Percentiles rank a stretch among this genome's conserved stretches.
phyloP scores from a whole-genome alignment of 495 filamentous ascomycete species.

The Aspergillus affinis region DNA sequence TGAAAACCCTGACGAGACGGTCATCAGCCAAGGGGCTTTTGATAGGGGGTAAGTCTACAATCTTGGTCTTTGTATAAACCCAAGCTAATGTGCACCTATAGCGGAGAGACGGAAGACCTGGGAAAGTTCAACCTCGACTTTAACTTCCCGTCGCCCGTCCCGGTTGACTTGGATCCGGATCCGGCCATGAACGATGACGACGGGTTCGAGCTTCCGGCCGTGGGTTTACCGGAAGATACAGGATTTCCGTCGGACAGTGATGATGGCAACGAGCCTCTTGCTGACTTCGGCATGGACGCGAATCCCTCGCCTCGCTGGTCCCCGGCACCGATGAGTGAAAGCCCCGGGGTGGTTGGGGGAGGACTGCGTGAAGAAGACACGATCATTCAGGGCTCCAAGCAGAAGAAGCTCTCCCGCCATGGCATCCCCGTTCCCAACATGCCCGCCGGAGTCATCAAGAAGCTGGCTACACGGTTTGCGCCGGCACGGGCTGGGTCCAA shows the following conservation, averaged over 20 bases:
- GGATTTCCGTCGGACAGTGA: slow-evolving; percentile 25
- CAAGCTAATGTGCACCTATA: slow-evolving; percentile 32
- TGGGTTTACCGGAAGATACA: slow-evolving; percentile 32
- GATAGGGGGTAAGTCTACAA: slow-evolving; percentile 39
- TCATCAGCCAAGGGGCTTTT: slow-evolving; percentile 39
- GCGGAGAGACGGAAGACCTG: slow-evolving; percentile 49
- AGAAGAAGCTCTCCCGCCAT: slow-evolving; percentile 64
- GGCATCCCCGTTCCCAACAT: slow-evolving; percentile 76
- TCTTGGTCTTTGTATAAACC: slow-evolving; percentile 14
- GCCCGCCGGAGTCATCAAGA: slow-evolving; percentile 67
- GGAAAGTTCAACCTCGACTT: slow-evolving; percentile 45
- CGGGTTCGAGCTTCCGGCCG: slow-evolving; percentile 37
- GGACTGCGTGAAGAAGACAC: slow-evolving; percentile 41
- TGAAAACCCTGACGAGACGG: slow-evolving; percentile 29
- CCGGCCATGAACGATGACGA: slow-evolving; percentile 37
- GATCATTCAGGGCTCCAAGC: slow-evolving; percentile 31
- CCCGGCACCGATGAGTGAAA: slow-evolving; percentile 27
- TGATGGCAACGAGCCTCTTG: slow-evolving; percentile 21
- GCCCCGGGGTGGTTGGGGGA: slow-evolving; percentile 40
- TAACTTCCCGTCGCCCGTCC: slow-evolving; percentile 41
- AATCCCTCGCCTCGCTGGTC: slow-evolving; percentile 29
- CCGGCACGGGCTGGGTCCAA: slow-evolving; percentile 59
- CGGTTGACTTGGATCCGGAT: slow-evolving; percentile 31
- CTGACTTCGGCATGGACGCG: slow-evolving; percentile 34
- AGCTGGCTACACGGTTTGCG: slow-evolving; percentile 69